Evolutionary conservation across 1,284 basidiomycete species (phyloP).

Genomic region (Peniophora sp.): DNA sequence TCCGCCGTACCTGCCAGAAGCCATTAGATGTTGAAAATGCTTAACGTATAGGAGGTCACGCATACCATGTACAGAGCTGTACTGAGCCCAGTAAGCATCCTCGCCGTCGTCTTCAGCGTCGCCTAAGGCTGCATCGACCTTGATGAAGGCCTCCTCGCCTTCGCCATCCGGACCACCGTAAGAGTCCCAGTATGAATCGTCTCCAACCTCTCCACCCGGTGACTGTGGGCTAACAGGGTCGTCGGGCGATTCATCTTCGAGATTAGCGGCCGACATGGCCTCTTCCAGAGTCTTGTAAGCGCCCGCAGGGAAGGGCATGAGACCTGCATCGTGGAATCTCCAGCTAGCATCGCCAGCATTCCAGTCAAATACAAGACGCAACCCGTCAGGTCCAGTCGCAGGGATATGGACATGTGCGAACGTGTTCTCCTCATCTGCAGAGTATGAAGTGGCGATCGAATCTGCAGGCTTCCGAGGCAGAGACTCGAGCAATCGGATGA

Average conservation of each 20-base stretch:
- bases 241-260: constrained; percentile 6
- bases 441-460: constrained; percentile 35
- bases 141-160: constrained; percentile 14
- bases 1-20: constrained; percentile 26
- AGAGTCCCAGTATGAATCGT: constrained; percentile 60
- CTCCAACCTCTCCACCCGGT: constrained; percentile 20
- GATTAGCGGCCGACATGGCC: constrained; percentile 14
- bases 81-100: constrained; percentile 72
- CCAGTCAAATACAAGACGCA: constrained; percentile 65
- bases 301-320: constrained; percentile 66
- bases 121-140: constrained; percentile 12
- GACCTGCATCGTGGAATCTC: constrained; percentile 61
- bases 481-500: constrained; percentile 38
- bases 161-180: constrained; percentile 36
- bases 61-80: constrained; percentile 63
- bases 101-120: constrained; percentile 34
- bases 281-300: constrained; percentile 35
- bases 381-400: constrained; percentile 22
- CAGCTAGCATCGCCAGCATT: constrained; percentile 41
- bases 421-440: constrained; percentile 47
- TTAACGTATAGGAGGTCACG: too few species aligned
- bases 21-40: not conserved
- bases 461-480: constrained; percentile 22
- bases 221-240: constrained; percentile 15
- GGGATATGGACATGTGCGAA: constrained; percentile 58